phyloP scores from a whole-genome alignment of 768 basidiomycete genomes.

The Rubroboletus satanas region DNA sequence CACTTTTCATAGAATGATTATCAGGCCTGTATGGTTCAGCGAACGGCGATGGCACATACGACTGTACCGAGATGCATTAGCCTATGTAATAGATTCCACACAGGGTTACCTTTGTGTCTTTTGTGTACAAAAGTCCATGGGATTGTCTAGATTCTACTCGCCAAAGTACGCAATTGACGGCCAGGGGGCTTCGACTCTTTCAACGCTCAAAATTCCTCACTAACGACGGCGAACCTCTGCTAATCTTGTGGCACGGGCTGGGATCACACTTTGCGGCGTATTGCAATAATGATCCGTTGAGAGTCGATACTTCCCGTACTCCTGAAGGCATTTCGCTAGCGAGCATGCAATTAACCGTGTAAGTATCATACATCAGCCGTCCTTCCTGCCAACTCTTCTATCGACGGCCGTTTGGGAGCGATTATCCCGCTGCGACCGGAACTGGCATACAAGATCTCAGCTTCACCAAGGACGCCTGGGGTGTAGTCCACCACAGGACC shows the following conservation, averaged over 20 bases:
- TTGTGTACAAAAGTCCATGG: background rate
- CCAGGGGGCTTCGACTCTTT: no score
- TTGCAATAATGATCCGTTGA: background rate
- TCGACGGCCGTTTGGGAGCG: conserved; percentile 31
- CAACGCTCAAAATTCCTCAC: background rate
- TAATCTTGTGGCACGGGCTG: background rate
- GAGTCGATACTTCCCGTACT: background rate
- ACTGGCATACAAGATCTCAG: conserved; percentile 68
- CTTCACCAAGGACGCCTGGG: conserved; percentile 52
- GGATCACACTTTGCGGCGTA: background rate
- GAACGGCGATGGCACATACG: background rate
- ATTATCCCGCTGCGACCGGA: conserved; percentile 50
- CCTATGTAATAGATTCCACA: no score
- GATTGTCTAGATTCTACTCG: background rate
- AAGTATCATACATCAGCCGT: conserved; percentile 28
- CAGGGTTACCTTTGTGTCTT: background rate
- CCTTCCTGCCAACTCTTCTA: conserved; percentile 20
- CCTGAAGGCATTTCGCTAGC: conserved; percentile 12
- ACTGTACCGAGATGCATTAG: background rate
- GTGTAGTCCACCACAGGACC: conserved; percentile 46
- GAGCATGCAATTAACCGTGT: conserved; percentile 26
- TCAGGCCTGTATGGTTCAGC: background rate
- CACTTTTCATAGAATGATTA: background rate
- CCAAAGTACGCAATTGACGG: background rate
- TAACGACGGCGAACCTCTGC: background rate